Conservation (phyloP, 2,329 filamentous ascomycete genomes). For the Phyllosticta ampelicida region DNA sequence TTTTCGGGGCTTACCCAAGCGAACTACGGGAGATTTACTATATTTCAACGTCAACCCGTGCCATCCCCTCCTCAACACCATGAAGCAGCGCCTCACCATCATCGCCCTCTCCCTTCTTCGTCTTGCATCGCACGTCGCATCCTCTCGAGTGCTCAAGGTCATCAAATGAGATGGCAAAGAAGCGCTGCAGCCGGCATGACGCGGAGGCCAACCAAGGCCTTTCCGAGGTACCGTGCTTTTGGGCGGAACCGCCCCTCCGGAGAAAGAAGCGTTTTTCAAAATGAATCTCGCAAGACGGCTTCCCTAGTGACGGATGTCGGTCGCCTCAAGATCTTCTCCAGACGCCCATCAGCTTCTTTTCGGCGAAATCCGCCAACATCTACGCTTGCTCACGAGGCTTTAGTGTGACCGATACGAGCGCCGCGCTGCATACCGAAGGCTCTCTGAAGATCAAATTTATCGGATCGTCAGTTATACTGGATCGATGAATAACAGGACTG, state of each 20-base stretch:
- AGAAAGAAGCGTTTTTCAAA: neutral
- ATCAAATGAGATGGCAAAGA: neutral
- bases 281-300: neutral
- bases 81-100: neutral
- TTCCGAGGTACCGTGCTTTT: neutral
- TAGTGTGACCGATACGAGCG: too few species aligned
- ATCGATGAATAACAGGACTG: too few species aligned
- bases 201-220: neutral
- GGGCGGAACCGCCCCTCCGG: neutral
- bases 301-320: neutral
- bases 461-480: too few species aligned
- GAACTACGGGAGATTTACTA: constrained; percentile 9
- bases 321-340: neutral
- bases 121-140: neutral
- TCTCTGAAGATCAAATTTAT: too few species aligned
- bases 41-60: constrained; percentile 9
- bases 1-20: constrained; percentile 11
- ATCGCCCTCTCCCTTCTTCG: neutral
- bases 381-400: too few species aligned
- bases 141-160: neutral
- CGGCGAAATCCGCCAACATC: too few species aligned
- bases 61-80: neutral
- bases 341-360: neutral
- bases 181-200: neutral
- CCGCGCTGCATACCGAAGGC: too few species aligned